Conservation (phyloP, 257 asterid species). For the Eucommia ulmoides region DNA sequence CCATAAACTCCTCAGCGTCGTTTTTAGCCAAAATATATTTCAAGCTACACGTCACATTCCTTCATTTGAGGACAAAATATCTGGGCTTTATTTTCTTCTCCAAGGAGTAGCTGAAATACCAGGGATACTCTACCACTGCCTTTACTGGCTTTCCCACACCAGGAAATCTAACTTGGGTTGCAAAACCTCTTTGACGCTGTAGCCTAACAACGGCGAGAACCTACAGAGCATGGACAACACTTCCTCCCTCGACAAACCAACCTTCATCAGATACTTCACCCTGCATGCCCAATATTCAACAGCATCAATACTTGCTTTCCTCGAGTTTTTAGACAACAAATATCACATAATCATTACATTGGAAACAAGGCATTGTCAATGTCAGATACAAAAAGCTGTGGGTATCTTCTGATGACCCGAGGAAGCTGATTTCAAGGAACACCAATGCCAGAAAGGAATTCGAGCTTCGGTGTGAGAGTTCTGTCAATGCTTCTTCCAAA, state of each 20-base stretch:
- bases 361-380: constrained; percentile 68
- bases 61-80: constrained; percentile 52
- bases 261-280: constrained; percentile 46
- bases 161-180: constrained; percentile 74
- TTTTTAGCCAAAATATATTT: constrained; percentile 80
- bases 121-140: constrained; percentile 73
- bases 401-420: constrained; percentile 72
- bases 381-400: constrained; percentile 76
- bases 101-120: constrained; percentile 91
- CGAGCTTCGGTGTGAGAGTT: constrained; percentile 63
- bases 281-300: no score
- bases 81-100: constrained; percentile 94
- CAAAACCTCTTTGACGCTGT: constrained; percentile 65
- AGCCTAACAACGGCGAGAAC: constrained; percentile 86
- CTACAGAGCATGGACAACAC: constrained; percentile 59
- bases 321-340: no score
- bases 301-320: no score
- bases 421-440: constrained; percentile 49
- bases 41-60: constrained; percentile 44
- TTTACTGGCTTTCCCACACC: constrained; percentile 50
- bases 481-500: constrained; percentile 50
- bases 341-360: constrained; percentile 46
- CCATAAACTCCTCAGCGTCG: constrained; percentile 68
- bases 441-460: constrained; percentile 54
- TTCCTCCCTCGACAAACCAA: constrained; percentile 57